phyloP scores from a whole-genome alignment of 768 basidiomycete genomes.

The Cystofilobasidium bisporidii region DNA sequence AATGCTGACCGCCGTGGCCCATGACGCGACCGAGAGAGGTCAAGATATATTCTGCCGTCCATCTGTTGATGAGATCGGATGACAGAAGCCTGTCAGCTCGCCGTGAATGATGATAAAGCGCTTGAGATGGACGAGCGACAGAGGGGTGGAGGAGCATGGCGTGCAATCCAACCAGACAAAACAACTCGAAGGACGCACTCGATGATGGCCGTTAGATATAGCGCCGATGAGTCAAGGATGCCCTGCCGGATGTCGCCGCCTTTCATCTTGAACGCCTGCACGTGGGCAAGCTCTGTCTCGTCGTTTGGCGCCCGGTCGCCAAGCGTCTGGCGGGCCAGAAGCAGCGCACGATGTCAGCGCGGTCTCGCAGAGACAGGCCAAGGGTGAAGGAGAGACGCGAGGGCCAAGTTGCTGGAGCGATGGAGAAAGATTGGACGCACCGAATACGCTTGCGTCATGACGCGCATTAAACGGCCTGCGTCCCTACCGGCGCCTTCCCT shows the following conservation, averaged over 20 bases:
- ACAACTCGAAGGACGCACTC: conserved; percentile 20
- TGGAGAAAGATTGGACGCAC: conserved; percentile 1
- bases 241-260: conserved; percentile 24
- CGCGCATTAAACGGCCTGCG: conserved; percentile 26
- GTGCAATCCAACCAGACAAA: too few relatives aligned
- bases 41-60: conserved; percentile 16
- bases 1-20: background rate
- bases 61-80: background rate
- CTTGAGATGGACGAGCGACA: too few relatives aligned
- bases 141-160: too few relatives aligned
- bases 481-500: conserved; percentile 13
- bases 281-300: background rate
- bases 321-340: conserved; percentile 9
- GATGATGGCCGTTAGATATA: conserved; percentile 28
- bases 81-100: too few relatives aligned
- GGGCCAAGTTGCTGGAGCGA: too few relatives aligned
- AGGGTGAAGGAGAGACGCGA: too few relatives aligned
- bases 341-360: background rate
- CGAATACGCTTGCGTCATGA: conserved; percentile 28
- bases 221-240: conserved; percentile 22
- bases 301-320: conserved; percentile 25
- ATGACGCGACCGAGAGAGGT: conserved; percentile 12
- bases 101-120: too few relatives aligned
- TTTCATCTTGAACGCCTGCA: background rate
- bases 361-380: too few relatives aligned